phyloP scores from a whole-genome alignment of 2,329 filamentous ascomycete species.

The Cercospora janseana region DNA sequence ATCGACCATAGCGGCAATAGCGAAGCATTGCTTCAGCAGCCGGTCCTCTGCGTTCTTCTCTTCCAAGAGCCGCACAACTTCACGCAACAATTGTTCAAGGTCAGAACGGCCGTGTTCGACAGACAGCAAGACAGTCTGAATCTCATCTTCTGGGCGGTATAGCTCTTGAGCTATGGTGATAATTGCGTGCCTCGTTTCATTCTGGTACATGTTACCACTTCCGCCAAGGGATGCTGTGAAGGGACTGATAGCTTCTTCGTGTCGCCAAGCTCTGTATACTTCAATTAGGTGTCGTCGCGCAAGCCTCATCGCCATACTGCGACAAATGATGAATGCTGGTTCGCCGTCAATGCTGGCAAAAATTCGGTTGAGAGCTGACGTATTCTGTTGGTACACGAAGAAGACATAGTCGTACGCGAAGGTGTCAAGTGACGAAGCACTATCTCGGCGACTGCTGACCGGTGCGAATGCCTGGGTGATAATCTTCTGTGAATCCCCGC shows the following conservation, averaged over 20 bases:
- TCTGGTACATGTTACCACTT: conserved; percentile 16
- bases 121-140: conserved; percentile 7
- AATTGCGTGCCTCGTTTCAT: conserved; percentile 16
- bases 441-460: conserved; percentile 10
- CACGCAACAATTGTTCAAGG: conserved; percentile 2
- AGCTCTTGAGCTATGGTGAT: conserved; percentile 16
- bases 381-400: conserved; percentile 15
- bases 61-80: conserved; percentile 5
- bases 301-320: conserved; percentile 16
- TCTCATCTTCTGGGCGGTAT: conserved; percentile 13
- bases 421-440: conserved; percentile 1
- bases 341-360: conserved; percentile 16
- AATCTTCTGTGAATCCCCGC: too few relatives aligned
- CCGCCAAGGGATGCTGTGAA: conserved; percentile 13
- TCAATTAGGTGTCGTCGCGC: conserved; percentile 14
- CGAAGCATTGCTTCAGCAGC: conserved; percentile 9
- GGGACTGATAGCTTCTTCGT: neutral
- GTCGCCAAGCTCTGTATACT: conserved; percentile 6
- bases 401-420: conserved; percentile 20
- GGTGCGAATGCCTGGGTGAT: conserved; percentile 15
- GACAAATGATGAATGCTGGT: conserved; percentile 18
- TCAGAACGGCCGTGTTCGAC: conserved; percentile 9
- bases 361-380: conserved; percentile 17
- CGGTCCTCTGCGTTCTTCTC: conserved; percentile 5
- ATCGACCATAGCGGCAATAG: conserved; percentile 22